phyloP scores from a whole-genome alignment of 306 rosid species.

The Parietaria judaica region DNA sequence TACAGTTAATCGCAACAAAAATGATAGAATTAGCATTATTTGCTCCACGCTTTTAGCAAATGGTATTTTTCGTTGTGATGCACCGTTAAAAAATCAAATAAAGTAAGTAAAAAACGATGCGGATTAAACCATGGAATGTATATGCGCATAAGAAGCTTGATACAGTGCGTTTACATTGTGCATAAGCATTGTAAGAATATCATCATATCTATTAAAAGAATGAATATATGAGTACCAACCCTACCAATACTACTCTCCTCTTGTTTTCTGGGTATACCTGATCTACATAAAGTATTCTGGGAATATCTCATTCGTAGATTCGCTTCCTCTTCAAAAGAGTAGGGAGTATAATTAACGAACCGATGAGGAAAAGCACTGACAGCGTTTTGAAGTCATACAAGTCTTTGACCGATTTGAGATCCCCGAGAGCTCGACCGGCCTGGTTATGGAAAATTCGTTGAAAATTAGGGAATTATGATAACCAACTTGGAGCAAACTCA shows the following conservation, averaged over 20 bases:
- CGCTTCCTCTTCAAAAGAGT: slow-evolving; percentile 83
- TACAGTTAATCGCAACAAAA: background rate
- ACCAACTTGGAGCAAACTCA: background rate
- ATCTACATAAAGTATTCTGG: slow-evolving; percentile 3
- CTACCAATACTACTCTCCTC: slow-evolving; percentile 19
- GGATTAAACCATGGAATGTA: background rate
- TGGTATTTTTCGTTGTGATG: too few species aligned
- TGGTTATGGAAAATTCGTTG: slow-evolving; percentile 26
- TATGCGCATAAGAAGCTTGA: slow-evolving; percentile 14
- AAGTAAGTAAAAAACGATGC: too few species aligned
- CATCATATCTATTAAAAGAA: slow-evolving; percentile 18
- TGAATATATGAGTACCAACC: slow-evolving; percentile 15
- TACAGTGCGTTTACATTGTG: slow-evolving; percentile 21
- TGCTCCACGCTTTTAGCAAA: too few species aligned
- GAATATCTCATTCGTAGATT: slow-evolving; percentile 52
- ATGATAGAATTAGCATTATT: too few species aligned
- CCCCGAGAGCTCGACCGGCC: slow-evolving; percentile 99
- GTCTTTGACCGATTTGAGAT: slow-evolving; percentile 90
- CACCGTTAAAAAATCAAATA: background rate
- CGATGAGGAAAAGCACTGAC: slow-evolving; percentile 79
- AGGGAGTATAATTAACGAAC: slow-evolving; percentile 64
- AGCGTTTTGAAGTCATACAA: slow-evolving; percentile 83
- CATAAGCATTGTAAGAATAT: slow-evolving; percentile 10
- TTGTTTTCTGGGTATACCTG: slow-evolving; percentile 18
- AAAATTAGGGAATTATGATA: slow-evolving; percentile 5